These are phyloP conservation scores for Mycena vitilis DNA, from an alignment of 768 basidiomycete species.

Conservation along the genomic window DNA sequence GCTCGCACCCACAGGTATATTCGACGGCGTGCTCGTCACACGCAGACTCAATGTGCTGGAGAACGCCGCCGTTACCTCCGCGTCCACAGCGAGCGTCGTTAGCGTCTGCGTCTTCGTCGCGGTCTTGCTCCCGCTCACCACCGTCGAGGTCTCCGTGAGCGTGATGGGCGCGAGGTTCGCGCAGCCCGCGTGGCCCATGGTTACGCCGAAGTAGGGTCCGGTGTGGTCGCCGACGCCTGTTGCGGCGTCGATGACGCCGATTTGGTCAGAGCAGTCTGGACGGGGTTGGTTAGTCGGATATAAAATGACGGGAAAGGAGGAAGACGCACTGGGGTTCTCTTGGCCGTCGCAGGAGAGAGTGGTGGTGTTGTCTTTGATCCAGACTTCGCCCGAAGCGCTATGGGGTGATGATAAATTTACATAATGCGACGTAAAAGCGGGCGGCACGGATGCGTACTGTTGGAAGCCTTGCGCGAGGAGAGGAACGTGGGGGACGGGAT, in stretches of 20 bases:
- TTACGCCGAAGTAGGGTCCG: conserved; percentile 20
- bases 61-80: conserved; percentile 9
- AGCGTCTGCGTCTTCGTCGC: neutral
- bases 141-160: conserved; percentile 1
- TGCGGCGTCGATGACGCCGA: conserved; percentile 14
- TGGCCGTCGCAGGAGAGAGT: conserved; percentile 16
- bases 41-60: conserved; percentile 18
- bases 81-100: conserved; percentile 1
- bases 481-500: conserved; percentile 24
- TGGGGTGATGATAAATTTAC: too few species aligned
- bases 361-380: conserved; percentile 25
- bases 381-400: conserved; percentile 15
- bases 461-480: conserved; percentile 20
- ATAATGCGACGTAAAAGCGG: too few species aligned
- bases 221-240: conserved; percentile 14
- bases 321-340: conserved; percentile 24
- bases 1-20: conserved; percentile 11
- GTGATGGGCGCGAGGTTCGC: conserved; percentile 4
- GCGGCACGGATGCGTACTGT: too few species aligned
- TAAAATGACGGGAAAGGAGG: neutral
- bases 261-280: conserved; percentile 18
- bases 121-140: conserved; percentile 6
- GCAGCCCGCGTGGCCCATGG: conserved; percentile 18
- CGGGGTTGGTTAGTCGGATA: neutral
- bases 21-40: conserved; percentile 23